Base-by-base conservation (phyloP, 768 basidiomycete genomes). In the Cystofilobasidium macerans region DNA sequence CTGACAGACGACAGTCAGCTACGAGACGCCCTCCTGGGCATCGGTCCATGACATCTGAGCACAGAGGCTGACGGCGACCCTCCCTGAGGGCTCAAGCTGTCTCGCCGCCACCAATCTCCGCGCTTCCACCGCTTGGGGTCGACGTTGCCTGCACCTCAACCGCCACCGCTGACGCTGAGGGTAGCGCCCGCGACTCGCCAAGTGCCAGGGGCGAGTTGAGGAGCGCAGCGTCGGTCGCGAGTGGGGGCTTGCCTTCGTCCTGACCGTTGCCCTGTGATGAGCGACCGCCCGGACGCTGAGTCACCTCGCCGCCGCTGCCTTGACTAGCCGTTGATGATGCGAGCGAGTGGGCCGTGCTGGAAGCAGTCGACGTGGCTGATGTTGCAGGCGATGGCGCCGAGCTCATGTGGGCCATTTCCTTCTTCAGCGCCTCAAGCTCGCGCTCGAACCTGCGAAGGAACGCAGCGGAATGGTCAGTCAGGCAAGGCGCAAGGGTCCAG, bases 391-490 rank as follows among this genome's bases (percentile, higher is more conserved):
- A 51, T 8, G 48, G n/a, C 9, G 48, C 22, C 33, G 57, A 38
- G 18, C 12, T 59, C 20, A 36, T 36, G 24, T 33, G n/a, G 8
- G 65, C 67, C 67, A 68, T 68, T 28, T 68, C 67, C 26, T 60
- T 62, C 33, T 61, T 53, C 16, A 68, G 57, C 28, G 67, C 67
- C 30, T 68, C 67, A 20, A 68, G 61, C 43, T 68, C 67, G 16
- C 62, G 43, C 38, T 62, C 61, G 43, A 62, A 62, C 22, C 48
- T 62, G 61, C 11, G 28, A 18, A 12, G 28, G 20, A 16, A 11
- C 48, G 35, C 12, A 38, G 24, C 20, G 0, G 16, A 16, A 30
- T 9, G n/a, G 40, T 30, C 26, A 30, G 38, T 40, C 8, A 9
- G 36, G 40, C n/a, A n/a, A 11, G 16, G 26, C 7, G 12, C 8